Evolutionary conservation across 441 rosid genomes (phyloP), one percentile per base, ranked within the genome.

Genomic region (Corymbia citriodora): DNA sequence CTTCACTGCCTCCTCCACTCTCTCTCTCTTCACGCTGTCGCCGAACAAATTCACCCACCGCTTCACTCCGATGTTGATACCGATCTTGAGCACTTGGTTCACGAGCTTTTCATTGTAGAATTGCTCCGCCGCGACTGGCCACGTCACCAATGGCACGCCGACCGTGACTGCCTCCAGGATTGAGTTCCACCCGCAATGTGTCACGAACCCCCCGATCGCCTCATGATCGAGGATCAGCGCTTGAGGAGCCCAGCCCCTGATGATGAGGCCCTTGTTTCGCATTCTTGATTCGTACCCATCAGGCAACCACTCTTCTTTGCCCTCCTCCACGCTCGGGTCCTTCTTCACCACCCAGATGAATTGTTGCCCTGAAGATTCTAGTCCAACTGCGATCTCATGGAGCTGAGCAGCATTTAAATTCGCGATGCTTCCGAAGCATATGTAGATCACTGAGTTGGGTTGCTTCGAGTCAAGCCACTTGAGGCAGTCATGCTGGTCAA

Each of bases 101-200:
- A 94, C 90, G 72, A 94, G 31, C 89, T 93, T 95, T 89, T 95
- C 96, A 8, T 95, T 96, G 89, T 91, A 94, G 87, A 96, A 95
- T 72, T 96, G 97, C 89, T 94, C 97, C 0, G 96, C 96, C 0
- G 61, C 45, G 29, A 95, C 65, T 0, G 97, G 96, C 97, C 98
- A 96, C 2, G 98, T 91, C 27, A 94, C 97, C 97, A 96, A 92
- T 3, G 95, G 95, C 52, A 92, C 55, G 2, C 97, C 96, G 0
- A 95, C 96, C 5, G 93, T 59, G 12, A 96, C 87, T 1, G 93
- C 97, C 90, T 94, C 98, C 5, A 96, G 53, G 7, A 90, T 92
- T 18, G 98, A 97, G 92, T 96, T 97, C 97, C 96, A 96, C 33
- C 96, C 94, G 9, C 99, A 95, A 14, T 96, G 97, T 8, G 95